These are phyloP conservation scores for Vaccinium vitisidaea DNA, from an alignment of 148 eudicot genomes.

Conservation along the genomic window DNA sequence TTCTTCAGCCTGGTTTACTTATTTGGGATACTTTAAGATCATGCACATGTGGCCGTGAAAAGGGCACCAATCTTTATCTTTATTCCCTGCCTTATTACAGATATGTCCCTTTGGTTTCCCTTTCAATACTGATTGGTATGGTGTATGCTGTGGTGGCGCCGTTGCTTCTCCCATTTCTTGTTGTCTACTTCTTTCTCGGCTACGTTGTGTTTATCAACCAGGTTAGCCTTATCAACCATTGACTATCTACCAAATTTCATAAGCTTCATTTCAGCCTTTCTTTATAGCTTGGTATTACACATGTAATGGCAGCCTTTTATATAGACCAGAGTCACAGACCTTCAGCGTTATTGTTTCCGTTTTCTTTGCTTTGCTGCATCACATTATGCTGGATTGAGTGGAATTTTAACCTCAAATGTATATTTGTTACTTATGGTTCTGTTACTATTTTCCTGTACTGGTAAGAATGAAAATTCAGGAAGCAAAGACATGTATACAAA, in stretches of 20 bases:
- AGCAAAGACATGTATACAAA: neutral
- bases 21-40: constrained; percentile 57
- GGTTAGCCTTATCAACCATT: constrained; percentile 35
- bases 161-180: constrained; percentile 80
- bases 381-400: neutral
- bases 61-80: constrained; percentile 59
- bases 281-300: neutral
- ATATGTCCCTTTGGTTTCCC: constrained; percentile 65
- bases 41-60: constrained; percentile 59
- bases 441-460: neutral
- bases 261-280: neutral
- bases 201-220: constrained; percentile 84
- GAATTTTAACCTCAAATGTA: neutral
- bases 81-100: constrained; percentile 75
- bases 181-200: constrained; percentile 80
- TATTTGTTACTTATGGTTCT: neutral
- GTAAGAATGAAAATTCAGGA: neutral
- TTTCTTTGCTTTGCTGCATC: constrained; percentile 8
- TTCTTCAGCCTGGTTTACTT: constrained; percentile 81
- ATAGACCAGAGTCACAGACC: neutral
- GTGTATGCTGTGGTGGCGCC: constrained; percentile 88
- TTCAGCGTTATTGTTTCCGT: neutral
- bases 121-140: constrained; percentile 71
- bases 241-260: neutral
- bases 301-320: neutral